Evolutionary conservation across 2,329 filamentous ascomycete genomes (phyloP).

Genomic region (Chaetomiaceae sp.): DNA sequence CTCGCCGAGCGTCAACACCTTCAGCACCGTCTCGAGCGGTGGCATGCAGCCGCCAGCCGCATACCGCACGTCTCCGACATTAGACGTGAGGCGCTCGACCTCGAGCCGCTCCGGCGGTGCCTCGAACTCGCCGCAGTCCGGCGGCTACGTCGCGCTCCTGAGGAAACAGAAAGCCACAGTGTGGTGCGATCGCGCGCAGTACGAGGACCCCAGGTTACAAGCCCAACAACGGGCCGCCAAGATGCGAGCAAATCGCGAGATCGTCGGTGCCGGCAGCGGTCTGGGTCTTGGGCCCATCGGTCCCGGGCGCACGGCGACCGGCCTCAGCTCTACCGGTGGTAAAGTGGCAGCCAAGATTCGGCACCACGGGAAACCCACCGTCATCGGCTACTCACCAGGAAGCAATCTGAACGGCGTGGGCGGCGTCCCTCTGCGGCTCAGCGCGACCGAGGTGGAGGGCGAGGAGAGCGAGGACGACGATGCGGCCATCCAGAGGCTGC

Average conservation of each 20-base stretch:
- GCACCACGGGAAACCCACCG: conserved; percentile 75
- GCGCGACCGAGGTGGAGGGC: conserved; percentile 91
- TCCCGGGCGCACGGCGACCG: conserved; percentile 54
- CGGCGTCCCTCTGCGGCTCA: conserved; percentile 84
- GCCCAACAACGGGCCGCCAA: conserved; percentile 85
- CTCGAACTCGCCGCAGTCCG: conserved; percentile 46
- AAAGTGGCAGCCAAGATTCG: conserved; percentile 81
- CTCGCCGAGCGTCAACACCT: conserved; percentile 62
- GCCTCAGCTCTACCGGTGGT: conserved; percentile 51
- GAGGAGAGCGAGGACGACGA: conserved; percentile 77
- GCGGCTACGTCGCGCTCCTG: conserved; percentile 92
- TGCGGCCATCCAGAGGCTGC: conserved; percentile 42
- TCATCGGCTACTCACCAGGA: conserved; percentile 73
- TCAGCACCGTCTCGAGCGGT: conserved; percentile 61
- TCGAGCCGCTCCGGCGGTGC: conserved; percentile 65
- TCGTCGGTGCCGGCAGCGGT: conserved; percentile 53
- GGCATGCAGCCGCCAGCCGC: conserved; percentile 47
- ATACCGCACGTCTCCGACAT: conserved; percentile 51
- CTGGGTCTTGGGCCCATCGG: conserved; percentile 39
- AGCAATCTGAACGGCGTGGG: conserved; percentile 68
- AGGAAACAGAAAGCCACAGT: conserved; percentile 96
- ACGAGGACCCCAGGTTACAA: conserved; percentile 78
- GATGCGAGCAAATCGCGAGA: conserved; percentile 77
- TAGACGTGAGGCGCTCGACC: conserved; percentile 67
- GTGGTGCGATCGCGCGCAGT: conserved; percentile 93